Percentiles rank a stretch among this genome's conserved stretches.
Evolutionary conservation across 169 alveolate genomes (phyloP).

Genomic region (Plasmodium coatneyi): DNA sequence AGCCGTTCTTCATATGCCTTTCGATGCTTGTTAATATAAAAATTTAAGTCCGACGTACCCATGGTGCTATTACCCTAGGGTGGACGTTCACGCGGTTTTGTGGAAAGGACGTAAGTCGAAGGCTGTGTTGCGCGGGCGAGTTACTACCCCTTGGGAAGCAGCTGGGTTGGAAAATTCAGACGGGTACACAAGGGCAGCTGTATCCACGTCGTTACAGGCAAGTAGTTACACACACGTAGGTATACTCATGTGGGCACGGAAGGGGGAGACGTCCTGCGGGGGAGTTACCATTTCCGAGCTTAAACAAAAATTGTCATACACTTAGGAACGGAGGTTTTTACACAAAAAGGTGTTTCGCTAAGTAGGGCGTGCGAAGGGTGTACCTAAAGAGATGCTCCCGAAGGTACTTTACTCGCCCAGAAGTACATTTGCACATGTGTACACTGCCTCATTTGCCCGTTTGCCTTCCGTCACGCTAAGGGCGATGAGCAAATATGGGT

Average conservation of each 20-base stretch:
- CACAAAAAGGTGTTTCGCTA: background rate
- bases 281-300: background rate
- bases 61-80: background rate
- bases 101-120: background rate
- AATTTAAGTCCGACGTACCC: conserved; percentile 33
- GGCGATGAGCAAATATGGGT: background rate
- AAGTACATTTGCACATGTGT: background rate
- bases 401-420: background rate
- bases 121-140: background rate
- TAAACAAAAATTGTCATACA: background rate
- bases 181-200: background rate
- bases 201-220: no score
- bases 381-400: background rate
- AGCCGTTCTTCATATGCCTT: conserved; percentile 70
- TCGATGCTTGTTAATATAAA: conserved; percentile 64
- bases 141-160: background rate
- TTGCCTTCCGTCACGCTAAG: background rate
- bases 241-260: background rate
- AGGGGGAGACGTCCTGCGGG: background rate
- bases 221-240: background rate
- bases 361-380: background rate
- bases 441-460: background rate
- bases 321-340: background rate
- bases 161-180: background rate
- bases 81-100: background rate